Percentiles rank a stretch among this genome's conserved stretches.
Evolutionary conservation across 1,284 basidiomycete species (phyloP).

Genomic region (Heterobasidion parviporum): DNA sequence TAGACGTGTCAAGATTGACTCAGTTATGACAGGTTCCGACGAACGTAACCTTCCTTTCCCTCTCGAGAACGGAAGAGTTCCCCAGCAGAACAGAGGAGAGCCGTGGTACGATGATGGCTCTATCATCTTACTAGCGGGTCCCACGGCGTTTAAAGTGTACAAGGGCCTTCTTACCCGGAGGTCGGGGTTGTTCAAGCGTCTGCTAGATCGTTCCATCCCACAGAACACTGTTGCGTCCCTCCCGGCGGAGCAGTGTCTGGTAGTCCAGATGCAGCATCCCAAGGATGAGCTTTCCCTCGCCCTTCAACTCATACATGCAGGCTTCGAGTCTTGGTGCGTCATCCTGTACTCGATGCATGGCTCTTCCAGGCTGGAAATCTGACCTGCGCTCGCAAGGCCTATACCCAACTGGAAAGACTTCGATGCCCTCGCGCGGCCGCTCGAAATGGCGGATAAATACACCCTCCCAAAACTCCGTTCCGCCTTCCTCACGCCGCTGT

Average conservation of each 20-base stretch:
- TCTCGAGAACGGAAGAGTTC: neutral
- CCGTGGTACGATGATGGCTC: slow-evolving; percentile 1
- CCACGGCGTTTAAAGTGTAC: neutral
- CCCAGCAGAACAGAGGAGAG: neutral
- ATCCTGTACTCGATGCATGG: neutral
- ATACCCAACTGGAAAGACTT: neutral
- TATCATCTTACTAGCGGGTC: neutral
- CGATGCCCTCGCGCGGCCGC: neutral
- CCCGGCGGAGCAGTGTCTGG: neutral
- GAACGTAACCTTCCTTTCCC: neutral
- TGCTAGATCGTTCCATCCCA: neutral
- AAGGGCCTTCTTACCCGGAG: neutral
- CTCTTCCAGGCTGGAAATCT: neutral
- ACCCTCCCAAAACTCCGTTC: neutral
- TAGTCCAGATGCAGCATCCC: neutral
- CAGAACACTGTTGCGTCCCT: neutral
- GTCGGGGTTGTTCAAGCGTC: neutral
- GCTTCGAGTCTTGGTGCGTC: neutral
- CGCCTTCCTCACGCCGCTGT: neutral
- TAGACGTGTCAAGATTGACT: too few relatives aligned
- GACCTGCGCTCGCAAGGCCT: neutral
- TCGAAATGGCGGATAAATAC: neutral
- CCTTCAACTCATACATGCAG: neutral
- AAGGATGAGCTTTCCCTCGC: neutral
- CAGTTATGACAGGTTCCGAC: neutral